phyloP scores from a whole-genome alignment of 116 monocot species.

The Cymodocea nodosa region DNA sequence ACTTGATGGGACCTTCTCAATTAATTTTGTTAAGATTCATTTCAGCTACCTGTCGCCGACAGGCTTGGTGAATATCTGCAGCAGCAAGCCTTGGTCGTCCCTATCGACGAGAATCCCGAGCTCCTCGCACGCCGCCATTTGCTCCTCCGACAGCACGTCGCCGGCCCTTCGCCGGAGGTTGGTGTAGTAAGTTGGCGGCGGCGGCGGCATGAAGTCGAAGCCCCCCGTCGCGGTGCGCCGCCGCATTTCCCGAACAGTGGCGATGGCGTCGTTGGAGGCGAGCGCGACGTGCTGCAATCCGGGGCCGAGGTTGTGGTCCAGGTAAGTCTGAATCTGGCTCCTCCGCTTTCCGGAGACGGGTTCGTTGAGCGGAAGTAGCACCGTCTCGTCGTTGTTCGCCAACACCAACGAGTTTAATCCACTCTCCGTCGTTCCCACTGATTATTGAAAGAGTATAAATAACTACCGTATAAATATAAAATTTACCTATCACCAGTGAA shows the following conservation, averaged over 20 bases:
- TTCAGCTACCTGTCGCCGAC: constrained; percentile 69
- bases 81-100: constrained; percentile 81
- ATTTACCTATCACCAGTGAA: too few species aligned
- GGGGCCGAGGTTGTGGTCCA: constrained; percentile 68
- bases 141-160: constrained; percentile 68
- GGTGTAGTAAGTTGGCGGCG: constrained; percentile 73
- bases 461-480: too few species aligned
- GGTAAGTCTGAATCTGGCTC: constrained; percentile 91
- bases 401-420: constrained; percentile 91
- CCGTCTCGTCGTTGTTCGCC: constrained; percentile 74
- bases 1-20: too few species aligned
- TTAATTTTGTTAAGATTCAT: too few species aligned
- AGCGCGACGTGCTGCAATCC: constrained; percentile 88
- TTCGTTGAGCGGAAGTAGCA: constrained; percentile 79
- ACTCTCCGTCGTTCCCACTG: constrained; percentile 81
- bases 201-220: constrained; percentile 80
- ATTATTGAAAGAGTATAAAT: too few species aligned
- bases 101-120: constrained; percentile 79
- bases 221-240: constrained; percentile 34
- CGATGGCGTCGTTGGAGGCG: constrained; percentile 36
- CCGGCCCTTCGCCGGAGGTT: constrained; percentile 49
- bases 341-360: constrained; percentile 73
- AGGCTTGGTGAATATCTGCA: constrained; percentile 95
- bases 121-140: constrained; percentile 81
- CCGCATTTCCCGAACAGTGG: constrained; percentile 53